Evolutionary conservation across 1,139 yeast species (phyloP).

Genomic region (Magnusiomyces ingens): DNA sequence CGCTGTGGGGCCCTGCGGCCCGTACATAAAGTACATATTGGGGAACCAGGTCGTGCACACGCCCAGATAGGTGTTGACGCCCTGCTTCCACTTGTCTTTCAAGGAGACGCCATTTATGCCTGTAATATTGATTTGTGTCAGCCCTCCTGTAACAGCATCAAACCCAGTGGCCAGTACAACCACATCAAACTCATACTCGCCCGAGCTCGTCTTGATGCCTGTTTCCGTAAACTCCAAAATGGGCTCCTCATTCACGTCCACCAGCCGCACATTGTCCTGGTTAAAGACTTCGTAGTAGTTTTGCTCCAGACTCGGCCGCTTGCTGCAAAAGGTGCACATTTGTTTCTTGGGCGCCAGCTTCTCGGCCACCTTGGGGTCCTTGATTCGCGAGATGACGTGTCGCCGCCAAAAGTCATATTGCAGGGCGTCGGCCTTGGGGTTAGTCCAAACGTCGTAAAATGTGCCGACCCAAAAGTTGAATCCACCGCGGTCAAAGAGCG

Average conservation of each 20-base stretch:
- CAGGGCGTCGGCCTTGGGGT: constrained; percentile 22
- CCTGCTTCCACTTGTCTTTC: constrained; percentile 26
- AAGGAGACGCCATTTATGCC: constrained; percentile 22
- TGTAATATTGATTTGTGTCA: constrained; percentile 23
- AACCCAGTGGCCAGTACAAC: constrained; percentile 32
- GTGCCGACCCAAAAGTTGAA: constrained; percentile 26
- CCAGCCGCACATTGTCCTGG: constrained; percentile 27
- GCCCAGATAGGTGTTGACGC: constrained; percentile 26
- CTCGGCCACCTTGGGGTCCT: constrained; percentile 24
- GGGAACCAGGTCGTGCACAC: constrained; percentile 26
- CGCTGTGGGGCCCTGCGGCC: constrained; percentile 33
- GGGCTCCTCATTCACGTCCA: constrained; percentile 26
- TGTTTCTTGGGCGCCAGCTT: constrained; percentile 27
- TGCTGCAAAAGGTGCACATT: constrained; percentile 28
- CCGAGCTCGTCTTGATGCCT: constrained; percentile 22
- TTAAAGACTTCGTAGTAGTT: constrained; percentile 28
- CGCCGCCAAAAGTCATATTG: constrained; percentile 29
- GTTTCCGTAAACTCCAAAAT: constrained; percentile 25
- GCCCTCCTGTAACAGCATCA: constrained; percentile 31
- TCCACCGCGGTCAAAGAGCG: constrained; percentile 24
- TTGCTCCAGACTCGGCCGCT: constrained; percentile 28
- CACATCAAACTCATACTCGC: constrained; percentile 26
- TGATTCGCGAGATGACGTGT: constrained; percentile 22
- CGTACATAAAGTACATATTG: constrained; percentile 29
- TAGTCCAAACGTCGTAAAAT: constrained; percentile 24